Base-by-base conservation (phyloP, 495 filamentous ascomycete genomes). In the Aspergillus panamensis region DNA sequence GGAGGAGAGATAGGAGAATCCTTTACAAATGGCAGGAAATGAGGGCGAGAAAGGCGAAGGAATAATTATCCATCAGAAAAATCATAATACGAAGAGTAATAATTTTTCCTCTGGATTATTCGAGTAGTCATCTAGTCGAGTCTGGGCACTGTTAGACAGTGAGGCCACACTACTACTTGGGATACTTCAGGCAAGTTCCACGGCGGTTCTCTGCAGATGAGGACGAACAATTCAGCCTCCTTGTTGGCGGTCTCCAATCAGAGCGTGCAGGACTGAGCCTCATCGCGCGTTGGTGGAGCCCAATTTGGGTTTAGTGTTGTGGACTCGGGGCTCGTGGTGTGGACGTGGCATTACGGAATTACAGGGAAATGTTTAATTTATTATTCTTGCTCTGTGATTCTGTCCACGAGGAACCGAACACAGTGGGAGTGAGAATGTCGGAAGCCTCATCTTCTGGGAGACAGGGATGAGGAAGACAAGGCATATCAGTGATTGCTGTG, bases 211-310 rank as follows among this genome's bases (percentile, higher is more conserved):
- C 37, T 66, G 64, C 64, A 66, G 64, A 66, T 42, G 37, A 51
- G 9, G 53, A 47, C 29, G 55, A 50, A 63, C 55, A 61, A 51
- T 66, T 66, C 64, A 66, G 64, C 64, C 64, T 66, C 64, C 59
- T 66, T 45, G 58, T 59, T 8, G 7, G 13, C 43, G 13, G 31
- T 17, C 35, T 47, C 64, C 64, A 66, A 66, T 63, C 30, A 58
- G 5, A 13, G 52, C 19, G 10, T 5, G 8, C 19, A 13, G 20
- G 6, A 53, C 55, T 42, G 61, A 66, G 64, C 61, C 64, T 59
- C 64, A 66, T 58, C 39, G 17, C 19, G 2, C 32, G 21, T 19
- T 40, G 19, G 61, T 63, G 61, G 61, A 55, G 37, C 57, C 53
- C 32, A 39, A 54, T 61, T 60, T 55, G 45, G 55, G 47, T 57